A percentile compares a stretch with the other conserved stretches of the same genome.
Evolutionary conservation across 2,329 filamentous ascomycete species (phyloP).

Genomic region (Ophiosphaerella korrae): DNA sequence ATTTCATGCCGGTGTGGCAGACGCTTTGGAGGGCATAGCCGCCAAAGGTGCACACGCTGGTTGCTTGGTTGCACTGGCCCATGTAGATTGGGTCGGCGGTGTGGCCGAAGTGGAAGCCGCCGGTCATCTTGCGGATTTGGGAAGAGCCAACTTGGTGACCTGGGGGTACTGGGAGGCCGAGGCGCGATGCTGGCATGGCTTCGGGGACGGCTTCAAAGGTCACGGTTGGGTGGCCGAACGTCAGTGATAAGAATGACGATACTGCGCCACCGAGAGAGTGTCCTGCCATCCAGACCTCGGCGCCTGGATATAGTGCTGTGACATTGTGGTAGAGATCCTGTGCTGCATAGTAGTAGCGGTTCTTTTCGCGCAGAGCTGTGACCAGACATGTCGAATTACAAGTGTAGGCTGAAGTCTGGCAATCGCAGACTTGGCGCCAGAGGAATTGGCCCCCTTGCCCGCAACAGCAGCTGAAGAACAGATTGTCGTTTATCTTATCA

Average conservation of each 20-base stretch:
- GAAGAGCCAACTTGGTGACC: conserved; percentile 73
- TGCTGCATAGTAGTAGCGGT: conserved; percentile 88
- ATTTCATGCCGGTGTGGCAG: conserved; percentile 89
- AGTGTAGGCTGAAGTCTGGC: conserved; percentile 81
- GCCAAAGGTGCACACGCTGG: conserved; percentile 85
- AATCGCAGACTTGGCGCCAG: conserved; percentile 93
- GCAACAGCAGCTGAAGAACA: conserved; percentile 98
- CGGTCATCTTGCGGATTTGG: conserved; percentile 67
- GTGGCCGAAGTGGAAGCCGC: conserved; percentile 89
- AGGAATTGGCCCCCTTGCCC: conserved; percentile 88
- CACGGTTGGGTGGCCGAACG: conserved; percentile 87
- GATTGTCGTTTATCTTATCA: conserved; percentile 96
- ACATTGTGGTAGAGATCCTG: conserved; percentile 92
- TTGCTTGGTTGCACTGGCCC: conserved; percentile 88
- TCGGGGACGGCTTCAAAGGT: conserved; percentile 95
- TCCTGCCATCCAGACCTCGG: conserved; percentile 86
- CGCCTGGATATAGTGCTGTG: conserved; percentile 81
- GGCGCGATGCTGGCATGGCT: conserved; percentile 79
- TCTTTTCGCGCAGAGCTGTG: conserved; percentile 76
- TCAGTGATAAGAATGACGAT: conserved; percentile 84
- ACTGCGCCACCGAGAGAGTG: conserved; percentile 93
- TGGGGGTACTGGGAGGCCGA: conserved; percentile 85
- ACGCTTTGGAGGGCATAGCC: conserved; percentile 92
- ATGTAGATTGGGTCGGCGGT: conserved; percentile 95
- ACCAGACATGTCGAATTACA: conserved; percentile 92